Evolutionary conservation across 768 basidiomycete species (phyloP), one percentile per base, ranked within the genome.

Genomic region (Ramaria sp.): DNA sequence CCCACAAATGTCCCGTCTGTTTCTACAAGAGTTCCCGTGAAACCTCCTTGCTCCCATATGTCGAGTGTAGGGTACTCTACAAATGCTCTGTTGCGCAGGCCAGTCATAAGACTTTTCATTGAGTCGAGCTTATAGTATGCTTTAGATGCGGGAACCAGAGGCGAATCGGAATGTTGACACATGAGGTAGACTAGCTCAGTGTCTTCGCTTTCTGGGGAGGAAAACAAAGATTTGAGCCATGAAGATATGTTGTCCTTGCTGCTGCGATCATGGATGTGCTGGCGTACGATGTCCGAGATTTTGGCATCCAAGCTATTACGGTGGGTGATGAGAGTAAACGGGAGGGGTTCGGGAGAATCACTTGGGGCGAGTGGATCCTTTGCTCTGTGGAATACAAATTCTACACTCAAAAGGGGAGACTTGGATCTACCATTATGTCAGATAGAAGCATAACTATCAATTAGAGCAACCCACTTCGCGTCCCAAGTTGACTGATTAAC

Each of bases 41-140:
- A 92, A 31, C 82, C 70, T 19, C 66, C 72, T 22, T 70, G 78
- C 48, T 84, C 80, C 74, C 83, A 84, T 6, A 94, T 68, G 55
- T 91, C 85, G 46, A 95, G 80, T 1, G 83, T 83, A 7, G 92
- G 92, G 64, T 80, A 95, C 67, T 95, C 92, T 33, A 87, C 77
- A 67, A 92, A 91, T 30, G 79, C 72, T 43, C 80, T 86, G 51
- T 80, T 70, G 37, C 72, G 74, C 46, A 95, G 71, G 7, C 76
- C 68, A 24, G 66, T 63, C 10, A 66, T 63, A 27, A 94, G 72
- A 22, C 75, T 67, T 43, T 75, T 62, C 3, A 69, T 65, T 2
- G 77, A 69, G 51, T 87, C 80, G 12, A 92, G 69, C 34, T 75
- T 76, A 64, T 85, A 77, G 65, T 82, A 87, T 6, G 69, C 72